Evolutionary conservation across 495 filamentous ascomycete species (phyloP), one percentile per base, ranked within the genome.

Genomic region (Glarea lozoyensis): DNA sequence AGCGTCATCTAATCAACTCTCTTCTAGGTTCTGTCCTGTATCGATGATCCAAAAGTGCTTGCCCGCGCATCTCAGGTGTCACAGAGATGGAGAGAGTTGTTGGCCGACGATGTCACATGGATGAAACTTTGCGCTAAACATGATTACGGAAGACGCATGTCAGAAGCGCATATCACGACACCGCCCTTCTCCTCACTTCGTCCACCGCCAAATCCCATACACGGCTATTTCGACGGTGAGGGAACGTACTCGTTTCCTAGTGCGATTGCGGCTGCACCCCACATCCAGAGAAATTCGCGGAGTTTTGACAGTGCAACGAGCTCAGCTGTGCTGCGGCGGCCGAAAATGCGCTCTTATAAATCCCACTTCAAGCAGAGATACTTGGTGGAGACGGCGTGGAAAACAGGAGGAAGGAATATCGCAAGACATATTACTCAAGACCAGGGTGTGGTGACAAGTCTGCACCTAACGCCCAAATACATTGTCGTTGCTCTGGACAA

Each of bases 401-500:
- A 86, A 46, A 84, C 84, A 35, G 90, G 90, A 32, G 92, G 92
- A 21, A 67, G 69, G 39, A 82, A 81, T 55, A 82, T 82, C 18
- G 72, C 82, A 15, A 76, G 78, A 37, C 88, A 93, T 54, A 93
- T 96, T 37, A 93, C 84, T 0, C 90, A 93, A 17, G 92, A 98
- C 55, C 88, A 93, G 53, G 88, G 92, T 12, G 92, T 98, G 10
- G 92, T 98, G 10, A 98, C 92, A 1, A 95, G 88, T 56, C 64
- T 98, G 37, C 92, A 98, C 60, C 69, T 98, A 19, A 97, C 92
- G 4, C 70, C 82, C 11, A 94, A 94, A 59, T 96, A 97, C 60
- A 95, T 98, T 52, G 85, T 98, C 39, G 89, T 96, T 40, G 93
- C 92, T 32, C 71, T 98, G 45, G 93, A 98, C 65, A 98, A 96